Base-by-base conservation (phyloP, 495 filamentous ascomycete genomes). In the Penicillium bovifimosum region DNA sequence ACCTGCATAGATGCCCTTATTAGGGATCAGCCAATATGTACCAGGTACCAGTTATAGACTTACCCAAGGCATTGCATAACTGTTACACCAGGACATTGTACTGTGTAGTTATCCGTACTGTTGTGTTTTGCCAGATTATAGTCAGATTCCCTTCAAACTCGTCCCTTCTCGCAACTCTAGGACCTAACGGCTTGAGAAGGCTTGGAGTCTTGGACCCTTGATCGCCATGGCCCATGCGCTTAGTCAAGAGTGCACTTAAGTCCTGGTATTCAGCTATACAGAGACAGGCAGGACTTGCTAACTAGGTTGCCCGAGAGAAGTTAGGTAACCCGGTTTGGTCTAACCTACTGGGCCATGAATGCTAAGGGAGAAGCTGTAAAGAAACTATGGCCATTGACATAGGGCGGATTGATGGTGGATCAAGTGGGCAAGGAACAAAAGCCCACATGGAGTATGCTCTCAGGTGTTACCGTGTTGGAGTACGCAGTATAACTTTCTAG, bases 141-240 rank as follows among this genome's bases (percentile, higher is more conserved):
- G 26, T 45, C 28, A 45, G 16, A n/a, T 2, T 6, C 2, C n/a
- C 41, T 4, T 6, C 14, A 32, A 3, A 13, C 18, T 29, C 9
- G 3, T 14, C 14, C 44, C 10, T 20, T 14, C 18, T 32, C 31
- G 28, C 18, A 20, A 38, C 11, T 34, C 27, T 50, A 31, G 31
- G 42, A 32, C 16, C 28, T 27, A 55, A 48, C 36, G 54, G 58
- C 14, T 41, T 50, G 27, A 6, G 26, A 40, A 33, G 29, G 45
- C 39, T 52, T 53, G 50, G 50, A 33, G 29, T 41, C 39, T 52
- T 53, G 50, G 50, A 54, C 46, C 58, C 47, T 54, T 47, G 55
- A 58, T 58, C 59, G 55, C 32, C 52, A 55, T 38, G 28, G 55
- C 52, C 32, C 52, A 55, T 38, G 28, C 46, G 42, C 54, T 58